phyloP scores from a whole-genome alignment of 1,139 yeast species.

The Hansenula lynferdii region DNA sequence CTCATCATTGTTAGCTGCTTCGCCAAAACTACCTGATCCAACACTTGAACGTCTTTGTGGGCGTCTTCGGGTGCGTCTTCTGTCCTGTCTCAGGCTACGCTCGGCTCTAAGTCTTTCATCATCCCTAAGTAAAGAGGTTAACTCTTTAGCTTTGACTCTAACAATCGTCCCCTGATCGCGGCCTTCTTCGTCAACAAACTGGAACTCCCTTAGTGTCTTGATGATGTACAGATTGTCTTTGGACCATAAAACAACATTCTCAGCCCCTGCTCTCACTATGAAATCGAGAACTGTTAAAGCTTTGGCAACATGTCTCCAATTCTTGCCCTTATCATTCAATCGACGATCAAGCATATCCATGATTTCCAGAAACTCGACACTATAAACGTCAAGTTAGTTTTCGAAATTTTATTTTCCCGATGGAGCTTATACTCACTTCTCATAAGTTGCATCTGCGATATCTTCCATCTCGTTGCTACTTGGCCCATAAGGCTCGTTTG shows the following conservation, averaged over 20 bases:
- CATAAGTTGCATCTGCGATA: slow-evolving; percentile 70
- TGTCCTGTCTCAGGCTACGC: slow-evolving; percentile 44
- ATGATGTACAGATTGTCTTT: slow-evolving; percentile 85
- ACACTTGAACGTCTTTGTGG: slow-evolving; percentile 19
- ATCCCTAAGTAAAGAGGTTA: slow-evolving; percentile 73
- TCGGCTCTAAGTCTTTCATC: slow-evolving; percentile 80
- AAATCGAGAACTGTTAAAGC: slow-evolving; percentile 85
- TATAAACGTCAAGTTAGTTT: slow-evolving; percentile 14
- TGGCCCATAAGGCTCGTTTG: slow-evolving; percentile 87
- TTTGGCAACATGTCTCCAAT: slow-evolving; percentile 97
- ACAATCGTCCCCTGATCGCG: slow-evolving; percentile 88
- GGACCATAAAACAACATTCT: slow-evolving; percentile 91
- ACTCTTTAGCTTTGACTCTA: slow-evolving; percentile 87
- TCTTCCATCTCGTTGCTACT: slow-evolving; percentile 81
- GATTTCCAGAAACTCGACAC: slow-evolving; percentile 77
- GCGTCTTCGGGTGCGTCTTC: slow-evolving; percentile 25
- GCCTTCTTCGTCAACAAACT: slow-evolving; percentile 72
- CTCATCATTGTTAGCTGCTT: slow-evolving; percentile 46
- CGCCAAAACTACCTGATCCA: slow-evolving; percentile 22
- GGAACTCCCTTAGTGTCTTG: slow-evolving; percentile 89
- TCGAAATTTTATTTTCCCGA: not conserved
- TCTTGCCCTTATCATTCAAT: slow-evolving; percentile 92
- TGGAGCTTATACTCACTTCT: slow-evolving; percentile 24
- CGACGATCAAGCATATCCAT: slow-evolving; percentile 97
- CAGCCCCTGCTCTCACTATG: slow-evolving; percentile 82